Percentiles rank a stretch among this genome's conserved stretches.
Evolutionary conservation across 768 basidiomycete genomes (phyloP).

Genomic region (Kwoniella dendrophila): DNA sequence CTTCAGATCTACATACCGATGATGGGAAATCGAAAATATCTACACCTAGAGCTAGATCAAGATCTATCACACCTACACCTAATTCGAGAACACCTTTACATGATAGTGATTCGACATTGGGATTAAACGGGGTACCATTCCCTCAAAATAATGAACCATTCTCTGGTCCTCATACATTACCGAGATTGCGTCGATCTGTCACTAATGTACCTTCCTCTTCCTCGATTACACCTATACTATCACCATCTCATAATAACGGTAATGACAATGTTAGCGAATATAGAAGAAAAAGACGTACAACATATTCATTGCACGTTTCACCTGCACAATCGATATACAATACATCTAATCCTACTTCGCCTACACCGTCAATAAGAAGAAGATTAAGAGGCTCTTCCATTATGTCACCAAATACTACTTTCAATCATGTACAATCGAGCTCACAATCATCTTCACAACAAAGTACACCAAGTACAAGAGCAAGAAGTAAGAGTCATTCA

Average conservation of each 20-base stretch:
- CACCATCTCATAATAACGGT: background rate
- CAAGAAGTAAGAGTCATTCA: conserved; percentile 45
- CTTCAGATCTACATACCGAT: background rate
- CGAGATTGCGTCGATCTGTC: conserved; percentile 13
- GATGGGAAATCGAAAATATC: background rate
- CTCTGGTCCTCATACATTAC: conserved; percentile 7
- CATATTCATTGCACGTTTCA: conserved; percentile 24
- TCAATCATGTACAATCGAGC: too few species aligned
- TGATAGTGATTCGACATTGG: background rate
- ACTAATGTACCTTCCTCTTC: conserved; percentile 2
- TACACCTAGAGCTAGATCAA: background rate
- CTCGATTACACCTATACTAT: conserved; percentile 1
- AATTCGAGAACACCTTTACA: background rate
- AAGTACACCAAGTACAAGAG: conserved; percentile 20
- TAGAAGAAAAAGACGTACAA: conserved; percentile 11
- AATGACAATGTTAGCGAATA: background rate
- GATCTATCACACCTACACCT: conserved; percentile 18
- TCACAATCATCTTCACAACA: background rate
- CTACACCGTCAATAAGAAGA: conserved; percentile 14
- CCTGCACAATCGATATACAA: conserved; percentile 9
- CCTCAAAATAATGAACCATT: background rate
- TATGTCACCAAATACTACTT: too few species aligned
- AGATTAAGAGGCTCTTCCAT: background rate
- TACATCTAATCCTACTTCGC: conserved; percentile 21
- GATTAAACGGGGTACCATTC: conserved; percentile 6